phyloP scores from a whole-genome alignment of 208 protist species.

The Leishmania gerbilli region DNA sequence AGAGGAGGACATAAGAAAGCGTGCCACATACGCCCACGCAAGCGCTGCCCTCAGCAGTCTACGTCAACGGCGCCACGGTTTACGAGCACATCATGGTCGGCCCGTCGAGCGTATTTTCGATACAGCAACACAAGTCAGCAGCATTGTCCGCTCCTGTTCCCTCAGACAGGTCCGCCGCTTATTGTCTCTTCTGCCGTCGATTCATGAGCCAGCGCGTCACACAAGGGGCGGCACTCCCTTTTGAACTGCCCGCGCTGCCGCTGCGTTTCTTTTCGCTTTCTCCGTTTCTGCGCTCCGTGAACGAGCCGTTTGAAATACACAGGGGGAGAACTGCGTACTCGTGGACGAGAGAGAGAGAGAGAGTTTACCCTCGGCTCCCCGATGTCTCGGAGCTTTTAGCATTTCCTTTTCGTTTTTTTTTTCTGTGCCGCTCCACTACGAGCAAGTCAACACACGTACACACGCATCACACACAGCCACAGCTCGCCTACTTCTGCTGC shows the following conservation, averaged over 20 bases:
- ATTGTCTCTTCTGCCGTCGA: background rate
- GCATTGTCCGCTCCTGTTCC: background rate
- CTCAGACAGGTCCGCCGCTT: background rate
- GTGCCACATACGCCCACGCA: too few relatives aligned
- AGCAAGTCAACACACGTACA: background rate
- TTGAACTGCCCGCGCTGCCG: background rate
- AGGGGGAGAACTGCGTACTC: background rate
- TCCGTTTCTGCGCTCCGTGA: background rate
- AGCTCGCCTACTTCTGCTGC: background rate
- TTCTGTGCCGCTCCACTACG: background rate
- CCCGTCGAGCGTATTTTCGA: background rate
- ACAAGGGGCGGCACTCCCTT: background rate
- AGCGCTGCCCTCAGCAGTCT: background rate
- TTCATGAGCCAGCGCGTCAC: background rate
- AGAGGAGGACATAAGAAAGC: conserved; percentile 1
- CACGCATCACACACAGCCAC: background rate
- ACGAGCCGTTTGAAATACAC: background rate
- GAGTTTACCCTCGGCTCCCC: background rate
- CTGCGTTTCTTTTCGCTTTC: background rate
- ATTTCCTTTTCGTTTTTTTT: background rate
- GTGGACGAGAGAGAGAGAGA: background rate
- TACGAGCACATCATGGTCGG: background rate
- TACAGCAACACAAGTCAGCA: background rate
- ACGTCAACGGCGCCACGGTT: background rate
- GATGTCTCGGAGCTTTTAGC: background rate